Conservation (phyloP, 2,329 filamentous ascomycete genomes). For the Colletotrichum chlorophyti region DNA sequence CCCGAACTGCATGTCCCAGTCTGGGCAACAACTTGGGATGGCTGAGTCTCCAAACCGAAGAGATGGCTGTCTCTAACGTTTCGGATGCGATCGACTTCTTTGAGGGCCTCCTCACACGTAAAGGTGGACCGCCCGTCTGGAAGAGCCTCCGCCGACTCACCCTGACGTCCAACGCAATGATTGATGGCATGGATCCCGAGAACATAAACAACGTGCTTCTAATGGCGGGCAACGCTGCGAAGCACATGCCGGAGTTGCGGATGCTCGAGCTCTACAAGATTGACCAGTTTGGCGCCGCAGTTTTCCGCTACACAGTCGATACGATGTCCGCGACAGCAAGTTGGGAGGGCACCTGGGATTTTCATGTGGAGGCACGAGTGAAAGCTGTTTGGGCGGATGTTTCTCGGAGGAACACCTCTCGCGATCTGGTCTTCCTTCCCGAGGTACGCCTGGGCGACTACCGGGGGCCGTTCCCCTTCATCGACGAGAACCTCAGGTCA, state of each 20-base stretch:
- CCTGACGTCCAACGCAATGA: conserved; percentile 34
- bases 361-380: conserved; percentile 4
- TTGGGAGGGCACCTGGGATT: conserved; percentile 27
- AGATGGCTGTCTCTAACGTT: conserved; percentile 30
- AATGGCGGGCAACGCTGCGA: conserved; percentile 31
- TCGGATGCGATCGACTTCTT: conserved; percentile 29
- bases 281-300: conserved; percentile 31
- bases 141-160: conserved; percentile 32
- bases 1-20: conserved; percentile 23
- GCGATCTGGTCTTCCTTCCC: conserved; percentile 16
- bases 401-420: conserved; percentile 9
- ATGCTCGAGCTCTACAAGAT: conserved; percentile 37
- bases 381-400: conserved; percentile 9
- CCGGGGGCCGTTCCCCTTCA: conserved; percentile 27
- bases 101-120: conserved; percentile 31
- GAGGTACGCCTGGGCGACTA: conserved; percentile 22
- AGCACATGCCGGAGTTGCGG: conserved; percentile 34
- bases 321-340: conserved; percentile 5
- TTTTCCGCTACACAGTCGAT: conserved; percentile 35
- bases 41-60: conserved; percentile 28
- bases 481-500: conserved; percentile 30
- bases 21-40: conserved; percentile 26
- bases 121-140: conserved; percentile 30
- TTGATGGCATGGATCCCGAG: conserved; percentile 28
- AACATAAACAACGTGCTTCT: conserved; percentile 33